These are phyloP conservation scores for Aspergillus sp. DNA, from an alignment of 2,329 filamentous ascomycete genomes.

Conservation along the genomic window DNA sequence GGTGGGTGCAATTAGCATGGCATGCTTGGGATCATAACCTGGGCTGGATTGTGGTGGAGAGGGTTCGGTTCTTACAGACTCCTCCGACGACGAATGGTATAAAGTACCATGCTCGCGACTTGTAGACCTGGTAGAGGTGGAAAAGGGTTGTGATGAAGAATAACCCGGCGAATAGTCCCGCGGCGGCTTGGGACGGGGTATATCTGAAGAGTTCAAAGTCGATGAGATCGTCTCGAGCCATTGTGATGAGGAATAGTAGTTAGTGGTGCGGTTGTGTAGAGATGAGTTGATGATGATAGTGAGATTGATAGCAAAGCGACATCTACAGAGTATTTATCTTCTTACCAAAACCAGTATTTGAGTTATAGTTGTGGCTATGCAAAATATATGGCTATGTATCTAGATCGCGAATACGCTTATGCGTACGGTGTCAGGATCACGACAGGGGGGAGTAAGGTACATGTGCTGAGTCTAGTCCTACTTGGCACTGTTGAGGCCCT, in stretches of 20 bases:
- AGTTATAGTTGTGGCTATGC: neutral
- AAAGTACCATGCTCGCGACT: constrained; percentile 27
- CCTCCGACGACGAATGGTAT: constrained; percentile 48
- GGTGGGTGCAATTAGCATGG: neutral
- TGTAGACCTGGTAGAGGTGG: constrained; percentile 24
- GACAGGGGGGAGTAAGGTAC: neutral
- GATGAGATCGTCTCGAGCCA: neutral
- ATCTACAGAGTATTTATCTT: neutral
- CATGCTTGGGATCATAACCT: neutral
- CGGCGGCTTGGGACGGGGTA: constrained; percentile 2
- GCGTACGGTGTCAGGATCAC: neutral
- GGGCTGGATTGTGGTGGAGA: no score
- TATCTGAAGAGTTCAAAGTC: constrained; percentile 10
- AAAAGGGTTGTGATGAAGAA: constrained; percentile 13
- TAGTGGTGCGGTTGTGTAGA: neutral
- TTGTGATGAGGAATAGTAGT: neutral
- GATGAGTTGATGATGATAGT: neutral
- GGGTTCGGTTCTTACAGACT: constrained; percentile 20
- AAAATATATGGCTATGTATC: neutral
- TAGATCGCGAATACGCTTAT: neutral
- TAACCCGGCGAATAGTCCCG: constrained; percentile 3
- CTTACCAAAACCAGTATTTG: neutral
- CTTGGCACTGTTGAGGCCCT: neutral
- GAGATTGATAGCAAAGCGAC: neutral
- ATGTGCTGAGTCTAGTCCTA: neutral